Percentiles rank a stretch among this genome's conserved stretches.
Conservation (phyloP, 164 flowering plant genomes). For the Magnolia changhungtana region DNA sequence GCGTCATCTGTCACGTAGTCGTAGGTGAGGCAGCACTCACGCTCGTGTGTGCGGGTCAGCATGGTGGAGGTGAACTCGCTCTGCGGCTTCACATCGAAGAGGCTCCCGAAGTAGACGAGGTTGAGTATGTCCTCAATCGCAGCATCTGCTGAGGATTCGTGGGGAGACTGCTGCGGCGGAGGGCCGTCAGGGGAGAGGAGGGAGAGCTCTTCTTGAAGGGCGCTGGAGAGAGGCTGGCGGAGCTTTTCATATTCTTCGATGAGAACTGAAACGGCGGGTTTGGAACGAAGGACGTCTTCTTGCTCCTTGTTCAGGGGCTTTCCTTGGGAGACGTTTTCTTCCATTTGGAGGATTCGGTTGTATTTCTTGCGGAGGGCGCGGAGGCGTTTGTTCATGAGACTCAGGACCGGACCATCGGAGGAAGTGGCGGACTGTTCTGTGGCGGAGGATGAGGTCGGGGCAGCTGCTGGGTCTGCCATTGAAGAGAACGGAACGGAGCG, state of each 20-base stretch:
- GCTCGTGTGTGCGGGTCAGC: conserved; percentile 77
- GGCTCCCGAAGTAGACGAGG: conserved; percentile 68
- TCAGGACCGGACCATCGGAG: conserved; percentile 78
- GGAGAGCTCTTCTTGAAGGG: conserved; percentile 62
- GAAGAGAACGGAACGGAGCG: not conserved
- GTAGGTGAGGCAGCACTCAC: conserved; percentile 87
- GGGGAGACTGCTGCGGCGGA: conserved; percentile 4
- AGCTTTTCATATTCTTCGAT: conserved; percentile 96
- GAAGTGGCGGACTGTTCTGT: not conserved
- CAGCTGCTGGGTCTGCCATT: not conserved
- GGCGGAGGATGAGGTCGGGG: not conserved
- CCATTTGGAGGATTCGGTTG: conserved; percentile 79
- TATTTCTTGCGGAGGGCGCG: conserved; percentile 77
- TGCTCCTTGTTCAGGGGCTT: conserved; percentile 85
- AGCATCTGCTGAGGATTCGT: not conserved
- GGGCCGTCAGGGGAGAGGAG: conserved; percentile 23
- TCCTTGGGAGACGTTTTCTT: conserved; percentile 68
- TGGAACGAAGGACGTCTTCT: conserved; percentile 76
- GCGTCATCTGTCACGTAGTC: conserved; percentile 95
- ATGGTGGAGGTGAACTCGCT: conserved; percentile 65
- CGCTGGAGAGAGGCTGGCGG: conserved; percentile 59
- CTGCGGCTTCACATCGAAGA: conserved; percentile 82
- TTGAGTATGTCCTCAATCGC: conserved; percentile 62
- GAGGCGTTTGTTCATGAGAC: conserved; percentile 81
- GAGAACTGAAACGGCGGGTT: conserved; percentile 46